Base-by-base conservation (phyloP, 768 basidiomycete species). In the Mycena kentingensis region DNA sequence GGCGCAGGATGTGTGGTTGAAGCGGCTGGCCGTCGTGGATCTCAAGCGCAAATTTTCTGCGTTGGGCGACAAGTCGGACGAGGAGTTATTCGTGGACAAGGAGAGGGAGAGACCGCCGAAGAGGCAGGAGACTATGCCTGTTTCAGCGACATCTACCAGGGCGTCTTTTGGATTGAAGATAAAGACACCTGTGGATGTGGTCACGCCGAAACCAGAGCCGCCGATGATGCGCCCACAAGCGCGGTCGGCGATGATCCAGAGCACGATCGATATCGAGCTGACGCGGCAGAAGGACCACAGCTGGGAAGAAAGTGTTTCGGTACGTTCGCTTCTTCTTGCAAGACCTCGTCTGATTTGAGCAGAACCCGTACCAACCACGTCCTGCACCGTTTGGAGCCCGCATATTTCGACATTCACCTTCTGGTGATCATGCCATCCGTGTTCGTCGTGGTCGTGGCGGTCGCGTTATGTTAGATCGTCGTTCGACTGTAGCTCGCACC, bases 271-370 rank as follows among this genome's bases (percentile, higher is more conserved):
- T 64, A 77, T 76, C 13, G 77, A 82, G 42, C 67, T 87, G 63
- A 74, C 69, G 25, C 75, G 76, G 41, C 84, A 86, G 67, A 88
- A 85, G 65, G 93, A 96, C 62, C 81, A 85, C 50, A 81, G 84
- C 41, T 98, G 93, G 89, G 95, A 98, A 61, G 94, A 98, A 63
- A 76, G 79, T 45, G 79, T 93, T 58, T 93, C 96, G 69, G 89
- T 92, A 63, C 65, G 81, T 69, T 2, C 45, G 34, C 11, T 43
- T 2, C 25, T 25, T 2, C 6, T 4, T 18, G 10, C 18, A 2
- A 16, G 26, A 41, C 7, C 8, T 25, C 18, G 25, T 38, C 39
- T 54, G n/a, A 60, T 29, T 16, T 13, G 12, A 7, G 3, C 58
- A 91, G 88, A 82, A 81, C 55, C 76, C 87, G 1, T 95, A 88